Base-by-base conservation (phyloP, 306 rosid genomes). In the Sphenostylis stenocarpa region DNA sequence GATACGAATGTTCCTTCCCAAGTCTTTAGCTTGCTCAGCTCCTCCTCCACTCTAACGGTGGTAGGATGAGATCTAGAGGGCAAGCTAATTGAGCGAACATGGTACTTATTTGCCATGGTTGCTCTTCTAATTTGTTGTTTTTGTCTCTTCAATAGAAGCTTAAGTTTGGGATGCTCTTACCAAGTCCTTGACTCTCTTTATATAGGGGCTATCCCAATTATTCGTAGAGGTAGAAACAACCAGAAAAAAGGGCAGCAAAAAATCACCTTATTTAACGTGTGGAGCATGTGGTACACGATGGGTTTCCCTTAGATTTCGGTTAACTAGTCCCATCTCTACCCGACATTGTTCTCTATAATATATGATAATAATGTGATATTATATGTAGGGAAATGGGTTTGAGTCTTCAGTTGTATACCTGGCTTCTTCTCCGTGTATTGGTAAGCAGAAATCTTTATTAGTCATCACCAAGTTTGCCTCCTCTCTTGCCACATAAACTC, bases 31-130 rank as follows among this genome's bases (percentile, higher is more conserved):
- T 85, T 87, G 77, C 47, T 83, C n/a, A 94, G 72, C 79, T 88
- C 86, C 33, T 91, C 90, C 20, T 93, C 92, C 1, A 87, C 82
- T 58, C 87, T 83, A 15, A 61, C 16, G 11, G 89, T 88, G 78
- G 87, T 82, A 2, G 98, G 97, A 78, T 87, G 98, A 65, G 94
- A 86, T 69, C 90, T 88, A 26, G 88, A 41, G 57, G 98, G 96
- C 28, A 91, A 68, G 80, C 96, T 88, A 17, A 90, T 77, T 20
- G 90, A 94, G n/a, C 97, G 80, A 60, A 80, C 57, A 12, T 82
- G 80, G 72, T 67, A 83, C 28, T 70, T 89, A 51, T 20, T 19
- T 41, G 86, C 91, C 96, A 91, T 90, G 29, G 17, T 67, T 78
- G 63, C 39, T 77, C 41, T 52, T 24, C 14, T 7, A 17, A 17